Conservation (phyloP, 2,329 filamentous ascomycete genomes). For the Arthrobotrys conoides region DNA sequence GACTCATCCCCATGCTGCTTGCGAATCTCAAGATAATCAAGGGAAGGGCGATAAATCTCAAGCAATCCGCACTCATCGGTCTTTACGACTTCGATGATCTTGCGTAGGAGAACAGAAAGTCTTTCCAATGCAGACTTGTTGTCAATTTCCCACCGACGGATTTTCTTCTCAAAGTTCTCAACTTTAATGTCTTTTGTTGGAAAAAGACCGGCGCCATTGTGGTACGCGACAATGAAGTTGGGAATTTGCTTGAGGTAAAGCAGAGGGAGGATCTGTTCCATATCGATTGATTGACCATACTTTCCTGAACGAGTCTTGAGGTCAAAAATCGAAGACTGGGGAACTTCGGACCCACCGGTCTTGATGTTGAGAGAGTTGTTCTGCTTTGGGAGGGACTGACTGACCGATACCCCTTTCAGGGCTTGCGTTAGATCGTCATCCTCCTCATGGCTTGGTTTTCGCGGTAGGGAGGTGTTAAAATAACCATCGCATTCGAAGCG, state of each 20-base stretch:
- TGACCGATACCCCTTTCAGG: slow-evolving; percentile 38
- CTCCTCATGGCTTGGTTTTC: slow-evolving; percentile 28
- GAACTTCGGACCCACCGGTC: slow-evolving; percentile 63
- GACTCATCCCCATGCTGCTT: slow-evolving; percentile 36
- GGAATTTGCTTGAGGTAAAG: slow-evolving; percentile 68
- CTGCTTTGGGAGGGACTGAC: slow-evolving; percentile 41
- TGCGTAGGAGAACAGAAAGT: slow-evolving; percentile 37
- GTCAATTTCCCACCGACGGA: slow-evolving; percentile 67
- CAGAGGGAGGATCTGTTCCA: slow-evolving; percentile 67
- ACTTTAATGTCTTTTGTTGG: slow-evolving; percentile 65
- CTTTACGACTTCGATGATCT: slow-evolving; percentile 45
- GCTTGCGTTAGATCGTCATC: slow-evolving; percentile 30
- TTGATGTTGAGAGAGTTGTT: slow-evolving; percentile 51
- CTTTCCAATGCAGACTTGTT: slow-evolving; percentile 65
- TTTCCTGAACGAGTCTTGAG: slow-evolving; percentile 68
- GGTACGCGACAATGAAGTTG: slow-evolving; percentile 68
- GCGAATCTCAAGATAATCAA: slow-evolving; percentile 42
- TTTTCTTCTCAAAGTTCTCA: slow-evolving; percentile 64
- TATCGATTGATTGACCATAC: slow-evolving; percentile 63
- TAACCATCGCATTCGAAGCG: slow-evolving; percentile 51
- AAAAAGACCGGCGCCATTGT: slow-evolving; percentile 66
- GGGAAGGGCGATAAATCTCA: slow-evolving; percentile 42
- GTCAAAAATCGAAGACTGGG: slow-evolving; percentile 67
- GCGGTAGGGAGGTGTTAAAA: slow-evolving; percentile 32
- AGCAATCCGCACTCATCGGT: slow-evolving; percentile 37